These are phyloP conservation scores for Fusarium gaditjirri DNA, from an alignment of 2,329 filamentous ascomycete genomes.

Conservation along the genomic window DNA sequence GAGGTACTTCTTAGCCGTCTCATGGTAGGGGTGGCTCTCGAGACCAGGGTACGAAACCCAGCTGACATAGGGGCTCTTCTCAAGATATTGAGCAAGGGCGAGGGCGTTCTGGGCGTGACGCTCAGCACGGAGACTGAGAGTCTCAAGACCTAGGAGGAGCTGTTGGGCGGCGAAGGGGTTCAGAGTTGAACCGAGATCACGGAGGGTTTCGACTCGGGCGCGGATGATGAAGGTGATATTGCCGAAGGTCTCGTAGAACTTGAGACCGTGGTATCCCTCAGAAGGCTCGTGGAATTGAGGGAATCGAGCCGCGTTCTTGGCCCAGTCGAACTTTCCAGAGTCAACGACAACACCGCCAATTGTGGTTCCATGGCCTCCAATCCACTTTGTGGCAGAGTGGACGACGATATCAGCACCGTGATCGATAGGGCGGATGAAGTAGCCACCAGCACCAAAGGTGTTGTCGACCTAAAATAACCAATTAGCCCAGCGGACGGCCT, in stretches of 20 bases:
- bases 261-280: constrained; percentile 90
- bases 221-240: constrained; percentile 84
- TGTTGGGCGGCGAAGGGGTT: constrained; percentile 96
- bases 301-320: constrained; percentile 83
- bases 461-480: constrained; percentile 78
- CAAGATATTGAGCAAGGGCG: constrained; percentile 82
- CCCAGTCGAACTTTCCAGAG: constrained; percentile 94
- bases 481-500: background rate
- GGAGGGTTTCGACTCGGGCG: constrained; percentile 87
- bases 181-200: constrained; percentile 83
- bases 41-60: constrained; percentile 97
- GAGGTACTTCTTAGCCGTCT: constrained; percentile 86
- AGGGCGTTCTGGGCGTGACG: constrained; percentile 87
- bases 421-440: constrained; percentile 85
- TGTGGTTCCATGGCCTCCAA: constrained; percentile 93
- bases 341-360: constrained; percentile 89
- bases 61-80: constrained; percentile 82
- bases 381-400: constrained; percentile 97
- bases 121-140: constrained; percentile 85
- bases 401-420: constrained; percentile 95
- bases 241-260: constrained; percentile 95
- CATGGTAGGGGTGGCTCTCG: constrained; percentile 82
- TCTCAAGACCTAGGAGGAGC: constrained; percentile 89
- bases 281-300: constrained; percentile 92
- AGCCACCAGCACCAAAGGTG: constrained; percentile 94